phyloP scores from a whole-genome alignment of 495 filamentous ascomycete species.

The Sphaerosporella brunnea region DNA sequence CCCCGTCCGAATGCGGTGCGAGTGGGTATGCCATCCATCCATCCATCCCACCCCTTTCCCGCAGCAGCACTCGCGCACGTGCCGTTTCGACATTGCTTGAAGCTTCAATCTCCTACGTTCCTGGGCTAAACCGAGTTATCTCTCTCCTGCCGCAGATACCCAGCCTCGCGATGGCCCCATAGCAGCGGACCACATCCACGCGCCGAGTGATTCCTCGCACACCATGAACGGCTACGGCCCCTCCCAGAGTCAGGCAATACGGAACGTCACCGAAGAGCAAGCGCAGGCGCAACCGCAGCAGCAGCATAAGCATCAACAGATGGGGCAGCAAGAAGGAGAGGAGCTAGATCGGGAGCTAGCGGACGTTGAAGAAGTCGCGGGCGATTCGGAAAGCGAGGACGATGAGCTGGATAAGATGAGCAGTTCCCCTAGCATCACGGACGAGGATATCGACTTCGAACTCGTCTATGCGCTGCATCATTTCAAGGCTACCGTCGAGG shows the following conservation, averaged over 20 bases:
- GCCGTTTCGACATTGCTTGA: no score
- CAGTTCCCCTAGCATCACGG: conserved; percentile 93
- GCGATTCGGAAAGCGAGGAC: conserved; percentile 56
- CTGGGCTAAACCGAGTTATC: background rate
- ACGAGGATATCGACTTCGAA: conserved; percentile 99
- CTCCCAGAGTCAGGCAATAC: conserved; percentile 69
- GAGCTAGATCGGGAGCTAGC: conserved; percentile 24
- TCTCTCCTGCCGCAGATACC: conserved; percentile 44
- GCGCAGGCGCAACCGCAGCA: conserved; percentile 43
- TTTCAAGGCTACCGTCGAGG: conserved; percentile 93
- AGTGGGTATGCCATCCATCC: conserved; percentile 20
- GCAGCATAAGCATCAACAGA: conserved; percentile 34
- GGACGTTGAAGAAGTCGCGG: conserved; percentile 36
- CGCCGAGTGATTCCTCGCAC: conserved; percentile 33
- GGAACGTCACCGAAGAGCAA: conserved; percentile 57
- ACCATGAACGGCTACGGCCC: conserved; percentile 36
- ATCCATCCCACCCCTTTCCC: background rate
- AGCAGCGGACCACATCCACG: conserved; percentile 49
- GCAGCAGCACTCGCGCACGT: no score
- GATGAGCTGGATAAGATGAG: conserved; percentile 94
- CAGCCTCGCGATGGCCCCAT: conserved; percentile 69
- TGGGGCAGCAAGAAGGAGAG: conserved; percentile 31
- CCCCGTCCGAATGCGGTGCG: conserved; percentile 27
- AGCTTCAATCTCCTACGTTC: no score
- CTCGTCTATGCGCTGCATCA: conserved; percentile 98